Conservation (phyloP, 345 rosid species). For the Euphorbia peplus region DNA sequence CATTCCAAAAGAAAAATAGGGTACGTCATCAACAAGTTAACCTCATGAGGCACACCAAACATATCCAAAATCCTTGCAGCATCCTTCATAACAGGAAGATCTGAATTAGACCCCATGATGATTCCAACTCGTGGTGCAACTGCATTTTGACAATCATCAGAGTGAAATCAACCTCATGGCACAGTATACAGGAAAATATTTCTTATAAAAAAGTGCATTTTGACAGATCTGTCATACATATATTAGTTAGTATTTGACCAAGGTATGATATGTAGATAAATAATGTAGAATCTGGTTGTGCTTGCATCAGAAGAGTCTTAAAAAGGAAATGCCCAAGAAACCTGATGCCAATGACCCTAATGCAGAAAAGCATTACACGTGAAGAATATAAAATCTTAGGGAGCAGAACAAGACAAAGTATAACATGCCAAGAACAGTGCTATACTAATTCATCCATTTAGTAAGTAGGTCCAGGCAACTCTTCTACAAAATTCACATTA, state of each 20-base stretch:
- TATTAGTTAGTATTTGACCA: no score
- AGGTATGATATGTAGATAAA: no score
- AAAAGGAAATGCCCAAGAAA: neutral
- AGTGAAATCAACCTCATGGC: constrained; percentile 5
- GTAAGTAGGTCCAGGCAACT: neutral
- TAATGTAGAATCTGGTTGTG: neutral
- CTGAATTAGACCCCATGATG: constrained; percentile 95
- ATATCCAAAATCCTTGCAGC: constrained; percentile 62
- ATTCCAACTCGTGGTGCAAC: constrained; percentile 74
- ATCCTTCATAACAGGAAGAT: constrained; percentile 96
- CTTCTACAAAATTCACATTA: neutral
- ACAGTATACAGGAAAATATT: constrained; percentile 1
- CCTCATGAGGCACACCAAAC: constrained; percentile 82
- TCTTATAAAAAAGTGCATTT: neutral
- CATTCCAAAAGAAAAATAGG: neutral
- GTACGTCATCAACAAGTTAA: constrained; percentile 14
- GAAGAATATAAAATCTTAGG: neutral
- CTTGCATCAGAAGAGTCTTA: neutral
- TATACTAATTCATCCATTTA: neutral
- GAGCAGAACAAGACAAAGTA: neutral
- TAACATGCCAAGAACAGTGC: neutral
- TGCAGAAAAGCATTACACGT: no score
- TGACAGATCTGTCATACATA: neutral
- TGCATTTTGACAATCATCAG: constrained; percentile 34
- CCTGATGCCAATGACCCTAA: no score